Base-by-base conservation (phyloP, 768 basidiomycete genomes). In the Cantharellus cinnabarinus region DNA sequence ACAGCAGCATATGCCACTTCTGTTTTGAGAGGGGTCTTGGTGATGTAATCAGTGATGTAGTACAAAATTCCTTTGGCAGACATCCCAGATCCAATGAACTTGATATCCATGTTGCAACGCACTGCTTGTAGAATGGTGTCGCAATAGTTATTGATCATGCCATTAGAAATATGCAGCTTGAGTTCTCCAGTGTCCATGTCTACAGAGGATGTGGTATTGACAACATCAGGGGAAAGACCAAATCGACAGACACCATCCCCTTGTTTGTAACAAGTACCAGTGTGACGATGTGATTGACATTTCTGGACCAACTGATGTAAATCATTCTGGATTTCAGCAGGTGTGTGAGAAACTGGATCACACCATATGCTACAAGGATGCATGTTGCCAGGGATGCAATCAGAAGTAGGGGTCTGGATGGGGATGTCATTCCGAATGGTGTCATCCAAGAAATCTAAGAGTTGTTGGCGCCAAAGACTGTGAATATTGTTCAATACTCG, bases 11-110 rank as follows among this genome's bases (percentile, higher is more conserved):
- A 74, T 0, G 72, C 62, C 37, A 74, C 70, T 63, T 77, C 72
- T 0, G 69, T 61, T 42, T 74, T 73, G 5, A 76, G n/a, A n/a
- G 72, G 68, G 0, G 70, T 59, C 58, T 77, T 77, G 0, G 74
- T 71, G 15, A 77, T 75, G 56, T 77, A 77, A 58, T 77, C 69
- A 0, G 75, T 77, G 20, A 77, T 73, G 56, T 77, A 77, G 58
- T 73, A 74, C 3, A 73, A 42, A 0, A 75, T 61, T 0, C 75
- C 74, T 58, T 76, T 76, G 1, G 73, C 73, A 0, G 68, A 60
- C 68, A 71, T 29, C 62, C 76, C 76, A 0, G 74, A 75, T 0
- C 69, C 70, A 14, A 77, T 70, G 51, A 70, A 74, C 60, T 76
- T 74, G 1, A 77, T 73, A 56, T 77, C 76, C 71, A 75, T 76